Percentiles rank a stretch among this genome's conserved stretches.
Conservation (phyloP, 768 basidiomycete genomes). For the Leucogyrophana mollusca region DNA sequence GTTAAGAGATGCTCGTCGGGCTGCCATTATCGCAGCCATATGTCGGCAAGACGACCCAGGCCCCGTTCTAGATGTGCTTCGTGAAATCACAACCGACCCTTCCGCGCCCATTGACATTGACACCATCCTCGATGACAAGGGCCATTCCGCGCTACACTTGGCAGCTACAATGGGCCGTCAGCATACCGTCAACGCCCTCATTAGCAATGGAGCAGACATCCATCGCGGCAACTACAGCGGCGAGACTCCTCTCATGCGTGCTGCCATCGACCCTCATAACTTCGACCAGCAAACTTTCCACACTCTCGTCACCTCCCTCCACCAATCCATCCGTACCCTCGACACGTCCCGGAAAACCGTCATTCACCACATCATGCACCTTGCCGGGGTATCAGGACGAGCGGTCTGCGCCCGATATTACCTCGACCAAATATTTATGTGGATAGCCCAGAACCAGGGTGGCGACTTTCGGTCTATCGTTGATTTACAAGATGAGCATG, state of each 20-base stretch:
- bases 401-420: conserved; percentile 86
- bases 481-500: conserved; percentile 91
- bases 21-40: conserved; percentile 64
- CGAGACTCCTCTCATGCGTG: conserved; percentile 92
- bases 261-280: conserved; percentile 86
- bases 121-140: conserved; percentile 88
- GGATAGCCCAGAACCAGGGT: conserved; percentile 75
- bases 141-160: conserved; percentile 92
- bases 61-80: conserved; percentile 61
- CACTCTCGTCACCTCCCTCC: conserved; percentile 59
- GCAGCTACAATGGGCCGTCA: conserved; percentile 83
- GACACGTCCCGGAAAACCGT: conserved; percentile 86
- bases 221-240: conserved; percentile 91
- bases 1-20: conserved; percentile 51
- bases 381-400: conserved; percentile 90
- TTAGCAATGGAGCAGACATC: conserved; percentile 80
- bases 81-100: conserved; percentile 53
- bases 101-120: conserved; percentile 58
- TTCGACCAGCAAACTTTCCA: conserved; percentile 77
- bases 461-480: conserved; percentile 80
- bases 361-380: conserved; percentile 86
- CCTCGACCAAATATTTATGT: conserved; percentile 84
- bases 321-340: conserved; percentile 79
- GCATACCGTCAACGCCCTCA: conserved; percentile 64
- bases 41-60: conserved; percentile 68